phyloP scores from a whole-genome alignment of 768 basidiomycete species.

The Austroboletus eburneus region DNA sequence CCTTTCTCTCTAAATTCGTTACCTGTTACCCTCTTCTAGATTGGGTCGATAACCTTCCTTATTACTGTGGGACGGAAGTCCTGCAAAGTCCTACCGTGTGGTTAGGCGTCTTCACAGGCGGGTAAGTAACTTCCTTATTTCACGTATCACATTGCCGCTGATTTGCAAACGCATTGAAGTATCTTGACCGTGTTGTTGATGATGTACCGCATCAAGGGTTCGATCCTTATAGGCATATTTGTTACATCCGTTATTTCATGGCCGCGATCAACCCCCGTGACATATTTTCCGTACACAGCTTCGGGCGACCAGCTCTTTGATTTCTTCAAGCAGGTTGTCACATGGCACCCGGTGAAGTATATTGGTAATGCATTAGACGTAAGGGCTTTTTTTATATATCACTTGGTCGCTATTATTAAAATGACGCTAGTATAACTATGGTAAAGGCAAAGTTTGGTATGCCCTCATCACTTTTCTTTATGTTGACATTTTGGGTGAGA shows the following conservation, averaged over 20 bases:
- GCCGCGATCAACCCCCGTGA: slow-evolving; percentile 79
- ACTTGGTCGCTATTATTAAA: slow-evolving; percentile 3
- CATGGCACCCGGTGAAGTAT: slow-evolving; percentile 59
- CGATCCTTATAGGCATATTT: slow-evolving; percentile 80
- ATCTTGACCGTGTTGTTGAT: slow-evolving; percentile 75
- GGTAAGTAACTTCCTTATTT: slow-evolving; percentile 40
- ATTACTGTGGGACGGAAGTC: slow-evolving; percentile 61
- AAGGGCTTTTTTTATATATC: slow-evolving; percentile 17
- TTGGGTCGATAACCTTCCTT: slow-evolving; percentile 43
- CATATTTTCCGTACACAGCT: slow-evolving; percentile 71
- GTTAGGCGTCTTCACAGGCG: slow-evolving; percentile 84
- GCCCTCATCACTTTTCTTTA: slow-evolving; percentile 87
- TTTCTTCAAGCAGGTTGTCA: slow-evolving; percentile 82
- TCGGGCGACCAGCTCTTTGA: slow-evolving; percentile 70
- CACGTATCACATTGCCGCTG: slow-evolving; percentile 1
- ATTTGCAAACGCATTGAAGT: slow-evolving; percentile 30
- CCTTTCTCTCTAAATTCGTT: slow-evolving; percentile 8
- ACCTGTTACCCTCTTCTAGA: slow-evolving; percentile 27
- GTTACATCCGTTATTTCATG: slow-evolving; percentile 83
- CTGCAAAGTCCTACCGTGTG: slow-evolving; percentile 77
- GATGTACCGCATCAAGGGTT: slow-evolving; percentile 81
- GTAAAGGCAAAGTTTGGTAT: slow-evolving; percentile 79
- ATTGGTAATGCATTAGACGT: slow-evolving; percentile 70
- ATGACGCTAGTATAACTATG: slow-evolving; percentile 41
- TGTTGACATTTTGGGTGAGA: slow-evolving; percentile 75